Conservation (phyloP, 106 monocot genomes). For the Gastrodia elata region DNA sequence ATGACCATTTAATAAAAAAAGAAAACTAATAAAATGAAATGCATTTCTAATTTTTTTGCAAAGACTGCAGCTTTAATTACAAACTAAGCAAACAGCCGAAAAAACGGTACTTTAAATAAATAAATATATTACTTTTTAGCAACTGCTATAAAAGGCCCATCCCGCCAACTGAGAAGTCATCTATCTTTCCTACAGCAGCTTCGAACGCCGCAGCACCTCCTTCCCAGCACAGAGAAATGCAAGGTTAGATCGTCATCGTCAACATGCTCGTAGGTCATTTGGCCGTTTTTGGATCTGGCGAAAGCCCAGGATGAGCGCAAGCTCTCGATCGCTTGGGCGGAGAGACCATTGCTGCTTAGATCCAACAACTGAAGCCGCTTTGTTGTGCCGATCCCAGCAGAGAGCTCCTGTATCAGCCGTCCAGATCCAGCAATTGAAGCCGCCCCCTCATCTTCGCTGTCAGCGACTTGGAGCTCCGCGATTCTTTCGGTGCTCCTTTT, state of each 20-base stretch:
- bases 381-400: conserved; percentile 19
- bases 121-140: no score
- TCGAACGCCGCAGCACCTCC: conserved; percentile 47
- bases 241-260: conserved; percentile 14
- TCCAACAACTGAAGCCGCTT: conserved; percentile 34
- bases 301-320: conserved; percentile 35
- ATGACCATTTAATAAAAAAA: no score
- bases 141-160: no score
- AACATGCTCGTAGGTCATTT: conserved; percentile 41
- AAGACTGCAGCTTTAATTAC: no score
- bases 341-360: conserved; percentile 37
- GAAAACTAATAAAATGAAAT: no score
- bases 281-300: conserved; percentile 16
- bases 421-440: conserved; percentile 10
- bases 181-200: conserved; percentile 47
- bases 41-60: no score
- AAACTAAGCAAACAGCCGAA: no score
- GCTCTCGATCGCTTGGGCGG: conserved; percentile 16
- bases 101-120: no score
- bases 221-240: conserved; percentile 64
- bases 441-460: conserved; percentile 34
- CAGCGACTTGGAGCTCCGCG: conserved; percentile 34
- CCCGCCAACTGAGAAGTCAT: no score
- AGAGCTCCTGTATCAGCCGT: conserved; percentile 25
- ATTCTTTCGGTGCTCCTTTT: neutral